Base-by-base conservation (phyloP, 1,139 yeast species). In the Hyphopichia burtonii region DNA sequence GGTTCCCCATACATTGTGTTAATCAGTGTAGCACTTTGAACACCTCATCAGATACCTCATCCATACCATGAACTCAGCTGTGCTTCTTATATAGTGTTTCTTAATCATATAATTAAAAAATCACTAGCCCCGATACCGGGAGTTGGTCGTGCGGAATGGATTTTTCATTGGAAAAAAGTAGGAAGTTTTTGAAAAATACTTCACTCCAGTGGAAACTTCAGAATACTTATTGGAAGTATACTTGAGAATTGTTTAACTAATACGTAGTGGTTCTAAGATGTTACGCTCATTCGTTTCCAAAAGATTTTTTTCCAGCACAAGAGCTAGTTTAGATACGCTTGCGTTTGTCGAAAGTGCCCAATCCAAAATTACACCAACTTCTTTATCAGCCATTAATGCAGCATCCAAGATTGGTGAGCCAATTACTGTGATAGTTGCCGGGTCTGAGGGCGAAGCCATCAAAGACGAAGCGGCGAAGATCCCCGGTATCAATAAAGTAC, bases 281-380 rank as follows among this genome's bases (percentile, higher is more conserved):
- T 44, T 56, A n/a, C 56, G 61, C 38, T 42, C 47, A 27, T 38
- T 49, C 41, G 41, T 45, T 32, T 43, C 50, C 41, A 65, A 47
- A 45, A 65, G 76, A 55, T 49, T 57, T 18, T 68, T 73, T 42
- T 59, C 70, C 28, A 49, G 61, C 6, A 49, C 65, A 2, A 48
- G 48, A 22, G 42, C 50, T 14, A 54, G 61, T 37, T 56, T 63
- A 31, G 61, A 71, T 33, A 88, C 96, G 0, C 74, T 91, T 54
- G 84, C 94, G 1, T 79, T 87, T 51, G 66, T 90, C 37, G 97
- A 90, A 65, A 71, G 82, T 36, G 53, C 65, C 12, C 82, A 82
- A 14, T 54, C 70, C 4, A 59, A 63, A 41, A 66, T 87, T 41
- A 66, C 84, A 1, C 80, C 94, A 2, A 80, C 87, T 2, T 80